phyloP scores from a whole-genome alignment of 441 rosid species.

The Pelargonium cotyledonis region DNA sequence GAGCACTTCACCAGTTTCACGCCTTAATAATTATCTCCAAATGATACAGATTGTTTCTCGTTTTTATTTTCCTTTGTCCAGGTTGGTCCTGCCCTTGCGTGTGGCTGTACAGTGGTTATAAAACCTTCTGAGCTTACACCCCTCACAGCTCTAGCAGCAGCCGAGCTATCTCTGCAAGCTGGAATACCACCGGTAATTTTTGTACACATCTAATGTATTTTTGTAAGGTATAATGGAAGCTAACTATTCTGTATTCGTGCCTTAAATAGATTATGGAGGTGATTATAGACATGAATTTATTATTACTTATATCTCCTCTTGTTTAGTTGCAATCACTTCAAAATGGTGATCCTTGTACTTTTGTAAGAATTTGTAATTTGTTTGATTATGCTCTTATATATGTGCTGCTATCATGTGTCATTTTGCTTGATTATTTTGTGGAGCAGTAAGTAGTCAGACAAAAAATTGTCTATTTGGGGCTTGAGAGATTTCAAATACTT shows the following conservation, averaged over 20 bases:
- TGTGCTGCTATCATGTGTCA: not conserved
- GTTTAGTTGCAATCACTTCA: not conserved
- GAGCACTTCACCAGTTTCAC: constrained; percentile 4
- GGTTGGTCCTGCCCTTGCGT: constrained; percentile 99
- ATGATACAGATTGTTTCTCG: constrained; percentile 13
- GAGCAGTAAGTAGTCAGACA: not conserved
- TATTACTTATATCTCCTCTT: not conserved
- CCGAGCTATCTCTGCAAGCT: constrained; percentile 92
- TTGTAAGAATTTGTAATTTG: not conserved
- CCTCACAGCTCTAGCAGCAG: constrained; percentile 91
- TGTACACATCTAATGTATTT: not conserved
- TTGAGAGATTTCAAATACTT: not conserved
- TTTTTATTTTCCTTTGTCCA: constrained; percentile 28
- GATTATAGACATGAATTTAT: not conserved
- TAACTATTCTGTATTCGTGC: not conserved
- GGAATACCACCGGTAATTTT: constrained; percentile 91
- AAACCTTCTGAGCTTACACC: constrained; percentile 97
- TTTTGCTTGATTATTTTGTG: not conserved
- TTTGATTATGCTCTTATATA: not conserved
- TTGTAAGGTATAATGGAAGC: constrained; percentile 3
- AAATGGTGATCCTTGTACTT: too few species aligned
- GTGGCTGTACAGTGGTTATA: constrained; percentile 94
- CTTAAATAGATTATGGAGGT: not conserved
- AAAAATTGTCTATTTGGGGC: not conserved
- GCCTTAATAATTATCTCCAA: constrained; percentile 13